Conservation (phyloP, 2,329 filamentous ascomycete genomes). For the Penicillium janthinellum region DNA sequence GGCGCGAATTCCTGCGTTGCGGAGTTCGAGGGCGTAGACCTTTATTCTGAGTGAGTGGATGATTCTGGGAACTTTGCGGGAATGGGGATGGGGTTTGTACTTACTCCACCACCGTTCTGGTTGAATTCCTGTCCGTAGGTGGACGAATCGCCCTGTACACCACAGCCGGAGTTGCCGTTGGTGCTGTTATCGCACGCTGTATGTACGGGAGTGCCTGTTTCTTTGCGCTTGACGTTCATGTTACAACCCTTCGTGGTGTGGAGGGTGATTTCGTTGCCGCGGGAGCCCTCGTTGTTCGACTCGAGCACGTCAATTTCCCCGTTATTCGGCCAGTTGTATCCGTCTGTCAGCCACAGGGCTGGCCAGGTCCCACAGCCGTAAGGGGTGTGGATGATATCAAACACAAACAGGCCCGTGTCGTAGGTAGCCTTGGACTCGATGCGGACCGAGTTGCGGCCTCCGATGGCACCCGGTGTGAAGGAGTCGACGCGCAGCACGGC, state of each 20-base stretch:
- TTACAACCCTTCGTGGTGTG: conserved; percentile 61
- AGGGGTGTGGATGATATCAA: conserved; percentile 65
- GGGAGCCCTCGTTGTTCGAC: conserved; percentile 56
- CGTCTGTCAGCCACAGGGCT: conserved; percentile 66
- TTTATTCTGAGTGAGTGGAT: conserved; percentile 7
- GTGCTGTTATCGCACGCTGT: conserved; percentile 56
- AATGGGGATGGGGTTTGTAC: conserved; percentile 9
- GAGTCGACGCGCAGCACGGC: conserved; percentile 65
- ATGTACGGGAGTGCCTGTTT: conserved; percentile 50
- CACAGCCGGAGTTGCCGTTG: conserved; percentile 60
- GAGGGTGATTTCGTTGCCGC: conserved; percentile 62
- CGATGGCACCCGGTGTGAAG: conserved; percentile 58
- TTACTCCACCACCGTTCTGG: conserved; percentile 54
- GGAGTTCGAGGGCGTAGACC: conserved; percentile 64
- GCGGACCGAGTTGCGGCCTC: conserved; percentile 65
- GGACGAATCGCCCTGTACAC: conserved; percentile 47
- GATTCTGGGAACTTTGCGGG: not conserved
- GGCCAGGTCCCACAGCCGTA: conserved; percentile 67
- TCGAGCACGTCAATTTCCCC: conserved; percentile 69
- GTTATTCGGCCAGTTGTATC: conserved; percentile 62
- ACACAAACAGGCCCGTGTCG: conserved; percentile 66
- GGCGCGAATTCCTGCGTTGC: conserved; percentile 61
- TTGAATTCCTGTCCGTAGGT: conserved; percentile 60
- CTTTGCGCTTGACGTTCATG: conserved; percentile 55
- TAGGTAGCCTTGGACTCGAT: conserved; percentile 63